A percentile compares a stretch with the other conserved stretches of the same genome.
Conservation (phyloP, 345 rosid genomes). For the Camelina hispida region DNA sequence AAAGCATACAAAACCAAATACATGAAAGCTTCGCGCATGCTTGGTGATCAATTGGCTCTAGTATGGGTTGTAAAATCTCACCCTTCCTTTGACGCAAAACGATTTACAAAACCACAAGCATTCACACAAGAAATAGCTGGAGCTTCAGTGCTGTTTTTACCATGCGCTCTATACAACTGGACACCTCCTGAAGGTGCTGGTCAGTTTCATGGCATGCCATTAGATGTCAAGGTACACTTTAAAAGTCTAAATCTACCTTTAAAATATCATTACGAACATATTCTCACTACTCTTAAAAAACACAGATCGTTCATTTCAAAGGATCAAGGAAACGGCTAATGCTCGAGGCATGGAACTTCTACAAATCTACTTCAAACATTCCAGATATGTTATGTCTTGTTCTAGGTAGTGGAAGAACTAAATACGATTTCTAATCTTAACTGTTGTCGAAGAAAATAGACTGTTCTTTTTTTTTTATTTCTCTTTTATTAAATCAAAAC, state of each 20-base stretch:
- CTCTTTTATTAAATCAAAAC: slow-evolving; percentile 17
- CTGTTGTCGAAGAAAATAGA: neutral
- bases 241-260: neutral
- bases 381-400: slow-evolving; percentile 86
- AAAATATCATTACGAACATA: neutral
- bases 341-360: slow-evolving; percentile 95
- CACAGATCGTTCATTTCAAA: slow-evolving; percentile 90
- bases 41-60: slow-evolving; percentile 93
- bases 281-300: neutral
- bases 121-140: slow-evolving; percentile 63
- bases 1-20: slow-evolving; percentile 71
- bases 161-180: slow-evolving; percentile 88
- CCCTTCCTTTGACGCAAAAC: slow-evolving; percentile 63
- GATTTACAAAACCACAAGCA: slow-evolving; percentile 67
- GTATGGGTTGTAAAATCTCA: slow-evolving; percentile 70
- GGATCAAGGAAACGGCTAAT: slow-evolving; percentile 96
- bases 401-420: slow-evolving; percentile 85
- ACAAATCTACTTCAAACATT: slow-evolving; percentile 55
- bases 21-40: slow-evolving; percentile 88
- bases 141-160: slow-evolving; percentile 75
- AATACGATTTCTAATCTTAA: slow-evolving; percentile 69
- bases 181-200: slow-evolving; percentile 99
- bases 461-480: neutral
- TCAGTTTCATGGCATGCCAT: slow-evolving; percentile 97
- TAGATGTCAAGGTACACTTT: slow-evolving; percentile 80